Conservation (phyloP, 2,329 filamentous ascomycete genomes). For the Diaporthe velutina region DNA sequence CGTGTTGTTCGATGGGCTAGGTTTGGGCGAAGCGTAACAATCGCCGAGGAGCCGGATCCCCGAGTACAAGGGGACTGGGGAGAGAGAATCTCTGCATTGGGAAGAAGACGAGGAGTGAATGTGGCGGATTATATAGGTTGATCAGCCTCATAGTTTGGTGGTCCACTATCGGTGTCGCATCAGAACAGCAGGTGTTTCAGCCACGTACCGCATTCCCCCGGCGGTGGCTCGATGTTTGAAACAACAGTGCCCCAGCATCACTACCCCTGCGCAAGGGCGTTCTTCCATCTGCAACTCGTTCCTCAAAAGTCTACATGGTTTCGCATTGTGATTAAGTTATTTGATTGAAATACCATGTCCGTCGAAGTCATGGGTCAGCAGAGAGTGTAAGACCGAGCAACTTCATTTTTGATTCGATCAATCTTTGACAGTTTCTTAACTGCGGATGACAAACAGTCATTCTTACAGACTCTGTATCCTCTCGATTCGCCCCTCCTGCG, state of each 20-base stretch:
- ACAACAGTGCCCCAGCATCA: not conserved
- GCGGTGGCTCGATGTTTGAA: constrained; percentile 20
- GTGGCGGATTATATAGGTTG: constrained; percentile 1
- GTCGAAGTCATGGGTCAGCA: not conserved
- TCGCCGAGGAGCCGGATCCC: constrained; percentile 22
- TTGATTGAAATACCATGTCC: not conserved
- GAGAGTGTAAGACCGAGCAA: not conserved
- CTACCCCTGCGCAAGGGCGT: not conserved
- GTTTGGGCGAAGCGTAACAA: not conserved
- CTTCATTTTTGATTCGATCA: not conserved
- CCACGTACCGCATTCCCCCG: not conserved
- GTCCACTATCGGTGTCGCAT: constrained; percentile 21
- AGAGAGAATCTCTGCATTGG: not conserved
- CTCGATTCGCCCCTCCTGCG: no score
- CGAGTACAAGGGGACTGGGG: not conserved
- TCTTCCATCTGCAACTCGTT: not conserved
- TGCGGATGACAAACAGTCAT: not conserved
- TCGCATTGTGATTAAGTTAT: no score
- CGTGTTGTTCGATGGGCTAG: not conserved
- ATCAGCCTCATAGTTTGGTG: not conserved
- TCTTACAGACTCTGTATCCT: not conserved
- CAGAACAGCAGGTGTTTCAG: constrained; percentile 30
- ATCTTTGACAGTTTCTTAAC: not conserved
- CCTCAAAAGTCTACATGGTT: no score
- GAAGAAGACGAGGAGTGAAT: not conserved